Evolutionary conservation across 148 eudicot genomes (phyloP).

Genomic region (Cornus kousa): DNA sequence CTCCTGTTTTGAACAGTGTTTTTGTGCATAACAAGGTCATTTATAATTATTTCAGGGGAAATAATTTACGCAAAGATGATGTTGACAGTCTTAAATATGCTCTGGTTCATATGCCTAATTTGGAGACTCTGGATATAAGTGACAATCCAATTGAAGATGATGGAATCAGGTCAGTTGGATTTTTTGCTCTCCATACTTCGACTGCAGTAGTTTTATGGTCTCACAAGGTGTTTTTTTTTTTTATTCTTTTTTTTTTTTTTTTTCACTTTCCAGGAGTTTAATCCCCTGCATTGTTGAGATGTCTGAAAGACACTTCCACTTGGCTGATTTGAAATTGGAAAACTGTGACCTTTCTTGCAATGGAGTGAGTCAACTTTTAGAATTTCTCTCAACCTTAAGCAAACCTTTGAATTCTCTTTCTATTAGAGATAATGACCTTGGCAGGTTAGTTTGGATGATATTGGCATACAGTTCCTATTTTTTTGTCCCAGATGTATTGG

Average conservation of each 20-base stretch:
- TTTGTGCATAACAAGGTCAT: background rate
- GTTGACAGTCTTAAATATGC: slow-evolving; percentile 60
- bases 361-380: slow-evolving; percentile 61
- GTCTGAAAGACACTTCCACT: slow-evolving; percentile 30
- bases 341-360: slow-evolving; percentile 63
- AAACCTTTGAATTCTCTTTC: slow-evolving; percentile 58
- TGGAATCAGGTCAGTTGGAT: slow-evolving; percentile 59
- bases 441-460: slow-evolving; percentile 51
- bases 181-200: background rate
- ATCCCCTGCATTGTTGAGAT: slow-evolving; percentile 52
- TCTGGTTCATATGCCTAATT: slow-evolving; percentile 61
- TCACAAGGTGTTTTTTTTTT: background rate
- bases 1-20: slow-evolving; percentile 1
- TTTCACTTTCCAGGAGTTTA: slow-evolving; percentile 53
- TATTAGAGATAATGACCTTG: slow-evolving; percentile 79
- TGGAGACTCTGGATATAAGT: slow-evolving; percentile 69
- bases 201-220: background rate
- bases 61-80: slow-evolving; percentile 55
- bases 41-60: slow-evolving; percentile 45
- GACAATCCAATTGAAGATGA: slow-evolving; percentile 80
- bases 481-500: background rate
- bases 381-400: slow-evolving; percentile 50
- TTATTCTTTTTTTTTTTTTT: background rate
- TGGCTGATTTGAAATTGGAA: slow-evolving; percentile 56
- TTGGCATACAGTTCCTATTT: background rate